Base-by-base conservation (phyloP, 2,329 filamentous ascomycete genomes). In the Podosphaera fusca region DNA sequence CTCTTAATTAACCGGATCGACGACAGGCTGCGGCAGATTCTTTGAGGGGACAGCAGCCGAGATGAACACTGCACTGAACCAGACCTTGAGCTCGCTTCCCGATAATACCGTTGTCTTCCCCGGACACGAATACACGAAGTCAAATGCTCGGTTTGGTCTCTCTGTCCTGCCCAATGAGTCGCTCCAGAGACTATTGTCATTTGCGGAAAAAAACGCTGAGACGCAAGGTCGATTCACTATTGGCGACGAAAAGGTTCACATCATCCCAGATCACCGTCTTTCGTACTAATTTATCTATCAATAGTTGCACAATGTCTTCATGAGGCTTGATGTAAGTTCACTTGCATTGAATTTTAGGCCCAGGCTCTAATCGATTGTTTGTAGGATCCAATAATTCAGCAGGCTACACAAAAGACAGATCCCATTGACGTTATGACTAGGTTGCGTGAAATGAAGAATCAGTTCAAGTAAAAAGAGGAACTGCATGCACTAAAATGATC, bases 161-260 rank as follows among this genome's bases (percentile, higher is more conserved):
- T 84, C 82, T 1, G 84, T 96, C 14, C 73, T 84, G 57, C 80
- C 86, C 65, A 84, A 78, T 47, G 81, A 85, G 54, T 75, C 85
- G 0, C 80, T 95, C 60, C 81, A 85, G 74, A 84, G 82, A 64
- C 75, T 98, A 36, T 74, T 85, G 62, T 74, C 76, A 0, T 95
- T 87, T 68, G 85, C 87, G 1, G 79, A 85, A 57, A 75, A 77
- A 59, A 90, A 95, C 70, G 74, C 82, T 70, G 79, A 95, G 72
- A 96, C 92, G 1, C 89, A 95, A 69, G 92, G 92, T 52, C 86
- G 88, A 67, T 96, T 95, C 64, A 98, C 90, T 0, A 96, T 98
- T 69, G 89, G 84, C 0, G 88, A 98, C 66, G 92, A 98, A 72
- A 96, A 96, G 82, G 86, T 87, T 70, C 58, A 70, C 4, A n/a